phyloP scores from a whole-genome alignment of 2,329 filamentous ascomycete genomes.

The Aspergillus novofumigatus region DNA sequence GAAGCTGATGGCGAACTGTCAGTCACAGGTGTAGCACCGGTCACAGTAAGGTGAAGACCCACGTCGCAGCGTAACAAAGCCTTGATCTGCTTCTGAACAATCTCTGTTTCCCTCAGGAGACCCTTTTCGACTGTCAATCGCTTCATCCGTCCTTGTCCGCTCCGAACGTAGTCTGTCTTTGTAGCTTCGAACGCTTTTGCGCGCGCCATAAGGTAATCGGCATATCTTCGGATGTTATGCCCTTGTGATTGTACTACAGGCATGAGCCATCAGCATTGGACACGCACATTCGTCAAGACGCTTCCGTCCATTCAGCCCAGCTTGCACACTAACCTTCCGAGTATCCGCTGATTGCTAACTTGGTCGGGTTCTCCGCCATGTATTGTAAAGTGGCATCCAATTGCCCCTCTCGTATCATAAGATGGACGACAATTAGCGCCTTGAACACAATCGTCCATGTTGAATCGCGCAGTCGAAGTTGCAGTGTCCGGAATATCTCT shows the following conservation, averaged over 20 bases:
- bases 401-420: conserved; percentile 96
- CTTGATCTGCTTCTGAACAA: conserved; percentile 80
- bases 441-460: conserved; percentile 99
- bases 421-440: conserved; percentile 86
- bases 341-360: conserved; percentile 83
- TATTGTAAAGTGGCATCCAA: conserved; percentile 83
- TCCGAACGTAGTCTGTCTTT: conserved; percentile 83
- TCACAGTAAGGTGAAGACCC: conserved; percentile 35
- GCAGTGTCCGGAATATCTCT: conserved; percentile 90
- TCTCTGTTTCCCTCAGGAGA: conserved; percentile 83
- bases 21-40: conserved; percentile 3
- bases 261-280: conserved; percentile 33
- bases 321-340: conserved; percentile 68
- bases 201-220: conserved; percentile 78
- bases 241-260: conserved; percentile 82
- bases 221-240: conserved; percentile 88
- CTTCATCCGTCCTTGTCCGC: conserved; percentile 77
- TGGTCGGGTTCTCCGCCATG: conserved; percentile 74
- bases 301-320: background rate
- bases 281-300: background rate
- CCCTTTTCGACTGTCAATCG: conserved; percentile 87
- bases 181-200: conserved; percentile 78
- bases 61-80: conserved; percentile 87
- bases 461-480: conserved; percentile 83
- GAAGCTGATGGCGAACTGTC: conserved; percentile 54